Evolutionary conservation across 2,329 filamentous ascomycete genomes (phyloP).

Genomic region (Raffaelea albimanens): DNA sequence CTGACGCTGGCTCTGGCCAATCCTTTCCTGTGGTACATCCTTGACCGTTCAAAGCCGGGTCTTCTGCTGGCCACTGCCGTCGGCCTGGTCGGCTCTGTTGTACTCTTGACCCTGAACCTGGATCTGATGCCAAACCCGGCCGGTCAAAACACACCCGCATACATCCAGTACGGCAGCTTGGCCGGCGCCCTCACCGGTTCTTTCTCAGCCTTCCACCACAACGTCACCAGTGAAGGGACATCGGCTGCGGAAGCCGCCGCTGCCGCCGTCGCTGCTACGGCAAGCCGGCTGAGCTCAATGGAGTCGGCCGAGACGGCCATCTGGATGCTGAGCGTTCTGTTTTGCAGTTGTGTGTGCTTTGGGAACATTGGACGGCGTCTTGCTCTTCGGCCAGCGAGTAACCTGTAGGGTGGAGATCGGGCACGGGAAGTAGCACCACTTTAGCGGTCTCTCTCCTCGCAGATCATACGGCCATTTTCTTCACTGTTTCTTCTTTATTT

Average conservation of each 20-base stretch:
- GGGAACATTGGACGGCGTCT: slow-evolving; percentile 85
- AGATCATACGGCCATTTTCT: neutral
- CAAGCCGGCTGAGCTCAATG: neutral
- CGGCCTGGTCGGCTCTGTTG: slow-evolving; percentile 61
- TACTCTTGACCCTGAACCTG: slow-evolving; percentile 67
- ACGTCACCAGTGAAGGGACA: slow-evolving; percentile 12
- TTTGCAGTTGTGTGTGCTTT: slow-evolving; percentile 92
- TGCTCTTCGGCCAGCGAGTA: slow-evolving; percentile 31
- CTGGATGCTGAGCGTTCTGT: slow-evolving; percentile 89
- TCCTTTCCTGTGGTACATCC: slow-evolving; percentile 89
- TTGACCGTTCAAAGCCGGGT: slow-evolving; percentile 81
- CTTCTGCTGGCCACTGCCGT: slow-evolving; percentile 70
- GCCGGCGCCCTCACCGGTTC: neutral
- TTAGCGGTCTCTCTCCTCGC: neutral
- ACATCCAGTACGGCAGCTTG: slow-evolving; percentile 18
- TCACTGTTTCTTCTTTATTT: neutral
- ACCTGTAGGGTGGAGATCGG: too few relatives aligned
- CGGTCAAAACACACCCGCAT: slow-evolving; percentile 18
- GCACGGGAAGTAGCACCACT: neutral
- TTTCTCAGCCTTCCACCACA: slow-evolving; percentile 8
- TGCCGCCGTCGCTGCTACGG: slow-evolving; percentile 9
- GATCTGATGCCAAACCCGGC: slow-evolving; percentile 65
- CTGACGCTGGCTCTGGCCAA: slow-evolving; percentile 84
- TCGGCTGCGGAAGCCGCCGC: slow-evolving; percentile 3
- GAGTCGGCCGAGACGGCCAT: slow-evolving; percentile 62